A percentile compares a stretch with the other conserved stretches of the same genome.
phyloP scores from a whole-genome alignment of 1,284 basidiomycete genomes.

The Vanrija sp. region DNA sequence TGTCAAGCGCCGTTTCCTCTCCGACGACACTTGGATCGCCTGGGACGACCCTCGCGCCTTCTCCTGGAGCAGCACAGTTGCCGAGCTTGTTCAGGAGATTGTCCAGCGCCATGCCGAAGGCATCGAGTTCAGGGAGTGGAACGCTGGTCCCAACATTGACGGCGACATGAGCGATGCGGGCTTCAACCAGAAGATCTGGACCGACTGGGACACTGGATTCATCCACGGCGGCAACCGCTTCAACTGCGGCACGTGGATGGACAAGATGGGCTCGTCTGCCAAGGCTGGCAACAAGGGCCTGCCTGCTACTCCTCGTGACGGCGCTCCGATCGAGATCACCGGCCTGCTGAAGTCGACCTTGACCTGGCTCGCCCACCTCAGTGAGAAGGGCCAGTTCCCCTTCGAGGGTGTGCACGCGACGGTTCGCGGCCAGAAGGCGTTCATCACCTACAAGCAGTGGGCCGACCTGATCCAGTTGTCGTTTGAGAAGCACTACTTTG shows the following conservation, averaged over 20 bases:
- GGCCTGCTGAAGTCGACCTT: constrained; percentile 89
- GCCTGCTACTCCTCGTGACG: constrained; percentile 91
- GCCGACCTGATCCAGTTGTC: constrained; percentile 72
- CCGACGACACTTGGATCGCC: constrained; percentile 86
- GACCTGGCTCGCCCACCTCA: constrained; percentile 75
- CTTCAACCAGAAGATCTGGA: constrained; percentile 87
- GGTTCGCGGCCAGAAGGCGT: constrained; percentile 64
- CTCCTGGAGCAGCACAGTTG: constrained; percentile 71
- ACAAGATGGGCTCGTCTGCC: constrained; percentile 90
- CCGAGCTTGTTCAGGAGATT: constrained; percentile 94
- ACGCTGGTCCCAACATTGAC: constrained; percentile 91
- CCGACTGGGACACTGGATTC: constrained; percentile 92
- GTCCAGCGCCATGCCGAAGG: constrained; percentile 88
- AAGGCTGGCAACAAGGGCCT: constrained; percentile 90
- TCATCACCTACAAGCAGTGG: constrained; percentile 90
- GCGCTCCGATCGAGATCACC: constrained; percentile 92
- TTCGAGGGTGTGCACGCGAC: constrained; percentile 81
- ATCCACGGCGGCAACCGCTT: constrained; percentile 80
- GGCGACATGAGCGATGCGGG: constrained; percentile 88
- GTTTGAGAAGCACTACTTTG: constrained; percentile 87
- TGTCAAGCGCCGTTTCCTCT: constrained; percentile 87
- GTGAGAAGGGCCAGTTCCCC: constrained; percentile 67
- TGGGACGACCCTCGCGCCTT: constrained; percentile 87
- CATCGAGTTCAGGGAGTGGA: constrained; percentile 92
- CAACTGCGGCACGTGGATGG: constrained; percentile 77